Conservation (phyloP, 495 filamentous ascomycete genomes). For the Penicillium lagena region DNA sequence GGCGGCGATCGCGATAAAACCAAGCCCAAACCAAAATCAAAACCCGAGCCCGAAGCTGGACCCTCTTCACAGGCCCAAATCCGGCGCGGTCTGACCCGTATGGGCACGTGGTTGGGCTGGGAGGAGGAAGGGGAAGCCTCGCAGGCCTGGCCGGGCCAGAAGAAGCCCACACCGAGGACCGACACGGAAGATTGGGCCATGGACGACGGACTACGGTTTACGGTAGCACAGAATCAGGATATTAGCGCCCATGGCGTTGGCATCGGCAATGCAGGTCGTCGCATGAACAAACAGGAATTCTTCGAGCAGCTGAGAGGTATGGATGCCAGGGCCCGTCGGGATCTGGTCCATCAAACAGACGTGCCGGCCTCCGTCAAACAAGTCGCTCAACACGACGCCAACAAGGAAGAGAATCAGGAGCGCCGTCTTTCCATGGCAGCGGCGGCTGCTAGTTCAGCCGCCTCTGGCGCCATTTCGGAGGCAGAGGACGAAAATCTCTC, state of each 20-base stretch:
- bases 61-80: conserved; percentile 26
- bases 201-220: conserved; percentile 82
- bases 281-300: conserved; percentile 90
- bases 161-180: conserved; percentile 19
- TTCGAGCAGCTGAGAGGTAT: conserved; percentile 74
- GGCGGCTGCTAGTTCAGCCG: conserved; percentile 9
- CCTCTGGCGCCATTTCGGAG: conserved; percentile 11
- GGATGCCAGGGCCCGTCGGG: conserved; percentile 67
- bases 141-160: conserved; percentile 18
- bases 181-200: conserved; percentile 49
- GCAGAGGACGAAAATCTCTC: conserved; percentile 16
- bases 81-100: conserved; percentile 46
- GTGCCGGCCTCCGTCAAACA: conserved; percentile 55
- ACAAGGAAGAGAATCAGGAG: conserved; percentile 21
- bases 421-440: conserved; percentile 11
- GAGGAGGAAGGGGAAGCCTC: conserved; percentile 42
- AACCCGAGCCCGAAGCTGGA: conserved; percentile 15
- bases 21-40: conserved; percentile 11
- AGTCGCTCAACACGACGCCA: conserved; percentile 41
- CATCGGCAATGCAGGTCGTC: conserved; percentile 49
- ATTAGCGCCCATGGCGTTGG: conserved; percentile 24
- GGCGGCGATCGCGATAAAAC: conserved; percentile 18
- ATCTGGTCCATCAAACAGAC: conserved; percentile 62
- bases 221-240: conserved; percentile 46
- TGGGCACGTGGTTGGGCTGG: conserved; percentile 59